phyloP scores from a whole-genome alignment of 495 filamentous ascomycete genomes.

The Aspergillus coremiiformis region DNA sequence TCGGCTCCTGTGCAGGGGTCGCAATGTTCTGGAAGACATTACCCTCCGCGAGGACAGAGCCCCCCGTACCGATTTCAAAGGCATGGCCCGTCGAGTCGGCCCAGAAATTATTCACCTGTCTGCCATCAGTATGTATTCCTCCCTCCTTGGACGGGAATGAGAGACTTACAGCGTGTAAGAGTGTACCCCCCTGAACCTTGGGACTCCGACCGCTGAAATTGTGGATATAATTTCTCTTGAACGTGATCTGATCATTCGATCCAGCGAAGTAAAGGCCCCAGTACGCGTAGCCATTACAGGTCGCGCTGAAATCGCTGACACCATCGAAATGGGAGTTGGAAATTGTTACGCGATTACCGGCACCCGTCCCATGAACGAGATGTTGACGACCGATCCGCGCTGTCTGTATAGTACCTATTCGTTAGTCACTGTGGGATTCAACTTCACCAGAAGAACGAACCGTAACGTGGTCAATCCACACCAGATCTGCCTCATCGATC shows the following conservation, averaged over 20 bases:
- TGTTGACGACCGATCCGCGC: conserved; percentile 38
- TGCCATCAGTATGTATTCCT: not conserved
- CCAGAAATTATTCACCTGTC: conserved; percentile 54
- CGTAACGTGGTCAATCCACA: conserved; percentile 44
- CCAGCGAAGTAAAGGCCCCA: conserved; percentile 38
- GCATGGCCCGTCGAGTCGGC: conserved; percentile 46
- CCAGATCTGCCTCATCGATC: conserved; percentile 28
- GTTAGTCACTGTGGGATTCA: not conserved
- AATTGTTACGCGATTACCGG: conserved; percentile 35
- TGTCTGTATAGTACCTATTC: conserved; percentile 15
- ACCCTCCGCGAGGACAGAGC: conserved; percentile 48
- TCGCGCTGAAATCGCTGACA: conserved; percentile 28
- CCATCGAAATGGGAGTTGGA: conserved; percentile 41
- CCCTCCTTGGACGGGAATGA: not conserved
- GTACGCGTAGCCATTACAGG: conserved; percentile 39
- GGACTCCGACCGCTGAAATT: conserved; percentile 34
- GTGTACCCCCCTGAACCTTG: conserved; percentile 34
- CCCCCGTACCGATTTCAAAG: conserved; percentile 48
- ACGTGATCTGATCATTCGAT: conserved; percentile 26
- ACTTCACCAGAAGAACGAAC: conserved; percentile 15
- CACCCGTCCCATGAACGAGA: conserved; percentile 31
- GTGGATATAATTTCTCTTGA: conserved; percentile 40
- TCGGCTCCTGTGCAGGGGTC: conserved; percentile 19
- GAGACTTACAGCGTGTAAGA: conserved; percentile 21
- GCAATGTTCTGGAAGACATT: conserved; percentile 49